phyloP scores from a whole-genome alignment of 192 early-diverging fungal genomes.

The Coemansia guatemalensis region DNA sequence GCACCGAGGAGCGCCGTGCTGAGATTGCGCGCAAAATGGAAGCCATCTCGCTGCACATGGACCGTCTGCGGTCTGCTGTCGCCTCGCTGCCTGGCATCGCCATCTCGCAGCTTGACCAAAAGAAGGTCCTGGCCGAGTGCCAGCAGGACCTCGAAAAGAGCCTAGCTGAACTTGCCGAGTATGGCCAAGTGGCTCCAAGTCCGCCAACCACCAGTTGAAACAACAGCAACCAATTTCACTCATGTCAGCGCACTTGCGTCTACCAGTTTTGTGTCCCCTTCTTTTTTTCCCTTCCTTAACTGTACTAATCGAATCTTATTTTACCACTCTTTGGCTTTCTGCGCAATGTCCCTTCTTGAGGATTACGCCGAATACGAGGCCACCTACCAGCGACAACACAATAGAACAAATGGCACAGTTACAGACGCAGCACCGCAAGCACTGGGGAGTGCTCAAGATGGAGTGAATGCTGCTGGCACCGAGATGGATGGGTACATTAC shows the following conservation, averaged over 20 bases:
- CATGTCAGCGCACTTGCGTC: neutral
- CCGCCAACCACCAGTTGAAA: neutral
- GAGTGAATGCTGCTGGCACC: conserved; percentile 3
- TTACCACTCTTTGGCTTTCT: neutral
- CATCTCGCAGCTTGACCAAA: conserved; percentile 49
- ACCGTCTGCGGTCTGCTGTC: conserved; percentile 23
- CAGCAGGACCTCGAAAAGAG: conserved; percentile 30
- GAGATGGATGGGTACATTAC: conserved; percentile 42
- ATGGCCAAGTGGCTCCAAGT: conserved; percentile 12
- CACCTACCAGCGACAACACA: conserved; percentile 17
- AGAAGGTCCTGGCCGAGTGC: conserved; percentile 48
- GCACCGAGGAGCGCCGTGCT: conserved; percentile 37
- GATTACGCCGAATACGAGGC: conserved; percentile 52
- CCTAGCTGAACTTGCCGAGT: conserved; percentile 29
- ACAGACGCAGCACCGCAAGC: neutral
- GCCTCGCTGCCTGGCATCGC: conserved; percentile 45
- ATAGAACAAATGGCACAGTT: conserved; percentile 12
- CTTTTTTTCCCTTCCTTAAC: neutral
- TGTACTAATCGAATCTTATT: conserved; percentile 11
- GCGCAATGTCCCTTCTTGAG: conserved; percentile 49
- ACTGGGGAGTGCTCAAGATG: neutral
- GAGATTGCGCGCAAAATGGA: conserved; percentile 47
- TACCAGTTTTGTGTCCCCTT: neutral
- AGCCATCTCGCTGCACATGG: conserved; percentile 41
- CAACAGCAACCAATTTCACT: neutral